Evolutionary conservation across 192 early-diverging fungal genomes (phyloP).

Genomic region (Kappamyces sp.): DNA sequence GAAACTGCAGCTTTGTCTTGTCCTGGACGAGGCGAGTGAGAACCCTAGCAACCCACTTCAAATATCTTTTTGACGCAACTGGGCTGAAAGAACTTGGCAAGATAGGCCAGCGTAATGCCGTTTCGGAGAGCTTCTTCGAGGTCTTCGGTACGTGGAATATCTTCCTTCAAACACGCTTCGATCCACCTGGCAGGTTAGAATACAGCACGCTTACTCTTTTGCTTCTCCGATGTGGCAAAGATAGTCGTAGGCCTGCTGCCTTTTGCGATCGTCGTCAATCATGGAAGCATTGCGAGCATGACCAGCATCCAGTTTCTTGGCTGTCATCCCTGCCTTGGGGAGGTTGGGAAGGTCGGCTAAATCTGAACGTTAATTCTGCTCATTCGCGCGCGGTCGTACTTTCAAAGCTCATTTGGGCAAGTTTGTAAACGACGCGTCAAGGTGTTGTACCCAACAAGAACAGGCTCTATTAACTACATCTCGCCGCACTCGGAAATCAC

Average conservation of each 20-base stretch:
- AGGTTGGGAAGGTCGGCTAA: neutral
- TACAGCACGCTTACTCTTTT: constrained; percentile 67
- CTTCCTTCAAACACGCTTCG: constrained; percentile 81
- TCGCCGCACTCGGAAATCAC: constrained; percentile 74
- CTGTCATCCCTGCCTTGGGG: neutral
- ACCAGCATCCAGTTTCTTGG: neutral
- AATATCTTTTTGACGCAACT: constrained; percentile 81
- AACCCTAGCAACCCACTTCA: constrained; percentile 33
- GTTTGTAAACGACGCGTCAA: neutral
- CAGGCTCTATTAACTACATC: constrained; percentile 33
- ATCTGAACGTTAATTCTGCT: neutral
- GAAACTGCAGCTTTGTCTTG: constrained; percentile 70
- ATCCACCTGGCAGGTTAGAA: constrained; percentile 68
- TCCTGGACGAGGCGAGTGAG: constrained; percentile 36
- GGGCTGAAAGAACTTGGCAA: constrained; percentile 80
- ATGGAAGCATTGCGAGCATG: constrained; percentile 44
- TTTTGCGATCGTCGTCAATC: constrained; percentile 85
- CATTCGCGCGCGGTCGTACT: no score
- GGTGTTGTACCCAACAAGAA: neutral
- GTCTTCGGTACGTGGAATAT: constrained; percentile 66
- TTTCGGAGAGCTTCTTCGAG: constrained; percentile 90
- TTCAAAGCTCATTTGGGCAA: neutral
- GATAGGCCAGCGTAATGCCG: constrained; percentile 84
- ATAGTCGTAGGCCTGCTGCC: constrained; percentile 97
- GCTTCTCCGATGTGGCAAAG: constrained; percentile 98